phyloP scores from a whole-genome alignment of 371 early-diverging fungal genomes.

The Mortierella sp. region DNA sequence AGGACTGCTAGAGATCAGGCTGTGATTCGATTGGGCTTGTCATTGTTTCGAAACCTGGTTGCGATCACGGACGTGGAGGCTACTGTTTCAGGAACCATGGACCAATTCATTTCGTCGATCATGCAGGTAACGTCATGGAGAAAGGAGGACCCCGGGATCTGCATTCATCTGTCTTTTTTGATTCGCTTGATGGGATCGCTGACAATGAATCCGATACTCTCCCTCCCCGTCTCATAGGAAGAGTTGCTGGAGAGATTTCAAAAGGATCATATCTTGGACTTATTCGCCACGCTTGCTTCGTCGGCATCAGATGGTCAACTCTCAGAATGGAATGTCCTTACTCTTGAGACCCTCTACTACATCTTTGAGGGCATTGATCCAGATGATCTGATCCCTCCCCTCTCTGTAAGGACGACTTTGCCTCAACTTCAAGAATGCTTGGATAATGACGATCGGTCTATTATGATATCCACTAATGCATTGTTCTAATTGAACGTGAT shows the following conservation, averaged over 20 bases:
- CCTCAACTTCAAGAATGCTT: neutral
- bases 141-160: no score
- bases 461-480: no score
- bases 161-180: neutral
- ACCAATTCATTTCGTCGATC: slow-evolving; percentile 58
- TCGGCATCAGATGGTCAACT: slow-evolving; percentile 62
- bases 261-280: slow-evolving; percentile 63
- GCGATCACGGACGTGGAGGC: slow-evolving; percentile 80
- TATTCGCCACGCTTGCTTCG: slow-evolving; percentile 71
- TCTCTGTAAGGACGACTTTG: slow-evolving; percentile 30
- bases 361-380: slow-evolving; percentile 64
- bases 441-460: no score
- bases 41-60: slow-evolving; percentile 82
- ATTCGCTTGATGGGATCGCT: neutral
- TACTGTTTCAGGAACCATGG: slow-evolving; percentile 59
- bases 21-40: slow-evolving; percentile 78
- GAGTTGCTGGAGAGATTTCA: slow-evolving; percentile 60
- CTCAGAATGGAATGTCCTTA: slow-evolving; percentile 71
- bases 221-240: slow-evolving; percentile 56
- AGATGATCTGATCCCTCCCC: slow-evolving; percentile 54
- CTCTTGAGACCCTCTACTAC: slow-evolving; percentile 72
- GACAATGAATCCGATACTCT: no score
- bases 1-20: slow-evolving; percentile 74
- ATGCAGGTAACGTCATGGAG: slow-evolving; percentile 62
- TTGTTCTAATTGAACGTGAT: no score